phyloP scores from a whole-genome alignment of 148 eudicot species.

The Heliosperma pusillum region DNA sequence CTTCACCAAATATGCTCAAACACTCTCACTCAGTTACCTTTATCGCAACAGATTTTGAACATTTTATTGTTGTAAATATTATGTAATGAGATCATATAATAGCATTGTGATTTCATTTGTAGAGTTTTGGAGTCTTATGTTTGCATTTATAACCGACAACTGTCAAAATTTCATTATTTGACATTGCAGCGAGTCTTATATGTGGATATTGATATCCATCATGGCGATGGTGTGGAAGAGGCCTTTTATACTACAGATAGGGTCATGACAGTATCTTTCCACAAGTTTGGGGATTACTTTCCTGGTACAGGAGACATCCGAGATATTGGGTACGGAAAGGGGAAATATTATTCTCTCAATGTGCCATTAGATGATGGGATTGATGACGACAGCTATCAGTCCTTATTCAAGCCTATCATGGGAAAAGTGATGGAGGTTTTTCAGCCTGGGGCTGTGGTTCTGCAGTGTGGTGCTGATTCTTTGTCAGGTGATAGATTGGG shows the following conservation, averaged over 20 bases:
- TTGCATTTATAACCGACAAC: background rate
- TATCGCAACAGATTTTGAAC: background rate
- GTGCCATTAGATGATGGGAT: slow-evolving; percentile 71
- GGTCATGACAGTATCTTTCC: slow-evolving; percentile 72
- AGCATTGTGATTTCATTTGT: background rate
- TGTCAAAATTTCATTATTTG: slow-evolving; percentile 9
- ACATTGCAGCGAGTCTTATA: slow-evolving; percentile 58
- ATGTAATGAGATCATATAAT: background rate
- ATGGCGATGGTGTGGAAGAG: slow-evolving; percentile 73
- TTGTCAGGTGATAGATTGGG: slow-evolving; percentile 75
- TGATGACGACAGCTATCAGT: slow-evolving; percentile 58
- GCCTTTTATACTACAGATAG: slow-evolving; percentile 74
- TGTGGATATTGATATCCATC: slow-evolving; percentile 72
- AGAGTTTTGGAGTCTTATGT: background rate
- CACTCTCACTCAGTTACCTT: background rate
- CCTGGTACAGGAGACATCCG: slow-evolving; percentile 66
- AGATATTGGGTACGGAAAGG: slow-evolving; percentile 51
- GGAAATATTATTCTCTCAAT: slow-evolving; percentile 64
- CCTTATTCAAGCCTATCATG: slow-evolving; percentile 66
- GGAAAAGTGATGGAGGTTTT: slow-evolving; percentile 79
- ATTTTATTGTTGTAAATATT: background rate
- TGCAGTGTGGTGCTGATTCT: slow-evolving; percentile 86
- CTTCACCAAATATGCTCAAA: background rate
- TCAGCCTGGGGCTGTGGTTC: slow-evolving; percentile 69
- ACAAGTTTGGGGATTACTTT: slow-evolving; percentile 68